Evolutionary conservation across 805 yeast species (phyloP).

Genomic region (Diddensiella santjacobensis): DNA sequence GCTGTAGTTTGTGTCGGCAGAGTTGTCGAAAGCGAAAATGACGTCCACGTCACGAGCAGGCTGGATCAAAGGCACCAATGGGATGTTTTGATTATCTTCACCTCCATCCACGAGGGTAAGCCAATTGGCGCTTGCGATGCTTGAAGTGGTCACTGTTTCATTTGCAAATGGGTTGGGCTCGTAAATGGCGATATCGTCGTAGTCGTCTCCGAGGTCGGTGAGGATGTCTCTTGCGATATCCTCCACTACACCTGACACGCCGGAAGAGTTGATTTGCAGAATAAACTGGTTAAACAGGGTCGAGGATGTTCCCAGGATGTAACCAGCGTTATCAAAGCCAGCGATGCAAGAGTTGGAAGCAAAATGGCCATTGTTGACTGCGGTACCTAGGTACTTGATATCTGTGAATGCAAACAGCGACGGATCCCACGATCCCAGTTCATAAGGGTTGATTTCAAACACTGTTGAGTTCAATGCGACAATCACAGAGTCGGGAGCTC

Average conservation of each 20-base stretch:
- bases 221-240: conserved; percentile 47
- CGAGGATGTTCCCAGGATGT: conserved; percentile 77
- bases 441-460: conserved; percentile 53
- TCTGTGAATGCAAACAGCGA: conserved; percentile 61
- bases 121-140: conserved; percentile 40
- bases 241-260: conserved; percentile 45
- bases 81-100: conserved; percentile 61
- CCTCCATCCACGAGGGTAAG: conserved; percentile 68
- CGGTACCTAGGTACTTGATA: conserved; percentile 65
- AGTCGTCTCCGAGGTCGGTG: conserved; percentile 41
- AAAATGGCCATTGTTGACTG: conserved; percentile 50
- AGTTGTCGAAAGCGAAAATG: conserved; percentile 64
- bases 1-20: conserved; percentile 50
- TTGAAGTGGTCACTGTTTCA: conserved; percentile 36
- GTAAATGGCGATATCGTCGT: conserved; percentile 66
- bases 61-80: conserved; percentile 60
- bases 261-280: conserved; percentile 53
- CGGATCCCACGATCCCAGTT: conserved; percentile 88
- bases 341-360: conserved; percentile 47
- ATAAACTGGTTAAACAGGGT: conserved; percentile 69
- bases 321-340: conserved; percentile 81
- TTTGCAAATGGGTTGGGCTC: conserved; percentile 67
- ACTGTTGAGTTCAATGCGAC: conserved; percentile 64
- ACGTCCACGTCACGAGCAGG: conserved; percentile 57
- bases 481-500: conserved; percentile 45